phyloP scores from a whole-genome alignment of 805 yeast species.

The Clavispora santaluciae region DNA sequence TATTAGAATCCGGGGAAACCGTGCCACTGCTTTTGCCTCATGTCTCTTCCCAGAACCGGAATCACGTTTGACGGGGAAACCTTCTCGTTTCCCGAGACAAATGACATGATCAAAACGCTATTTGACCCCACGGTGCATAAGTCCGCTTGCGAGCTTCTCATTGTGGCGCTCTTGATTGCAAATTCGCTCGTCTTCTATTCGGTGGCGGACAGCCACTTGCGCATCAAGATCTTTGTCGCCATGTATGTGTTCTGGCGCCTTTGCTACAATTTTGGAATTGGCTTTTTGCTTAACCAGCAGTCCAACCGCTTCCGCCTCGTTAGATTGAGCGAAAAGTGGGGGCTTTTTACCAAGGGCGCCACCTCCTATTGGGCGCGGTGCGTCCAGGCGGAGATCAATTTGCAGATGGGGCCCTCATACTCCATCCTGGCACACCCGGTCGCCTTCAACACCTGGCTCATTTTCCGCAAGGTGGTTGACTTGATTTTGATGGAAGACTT shows the following conservation, averaged over 20 bases:
- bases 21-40: neutral
- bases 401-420: constrained; percentile 37
- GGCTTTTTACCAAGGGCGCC: constrained; percentile 39
- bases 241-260: constrained; percentile 72
- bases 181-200: constrained; percentile 29
- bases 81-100: constrained; percentile 57
- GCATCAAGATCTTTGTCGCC: constrained; percentile 40
- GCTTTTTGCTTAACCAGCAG: constrained; percentile 60
- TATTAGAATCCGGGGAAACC: neutral
- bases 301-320: constrained; percentile 55
- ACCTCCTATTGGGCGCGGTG: constrained; percentile 35
- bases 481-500: constrained; percentile 82
- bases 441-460: constrained; percentile 79
- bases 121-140: constrained; percentile 73
- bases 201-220: constrained; percentile 18
- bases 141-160: constrained; percentile 59
- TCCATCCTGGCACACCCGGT: constrained; percentile 42
- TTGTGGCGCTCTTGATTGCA: constrained; percentile 38
- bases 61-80: constrained; percentile 42
- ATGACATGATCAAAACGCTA: constrained; percentile 78
- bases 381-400: constrained; percentile 25
- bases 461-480: constrained; percentile 76
- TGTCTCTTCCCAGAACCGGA: constrained; percentile 22
- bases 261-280: constrained; percentile 77
- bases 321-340: constrained; percentile 41